Conservation (phyloP, 257 asterid genomes). For the Rauvolfia tetraphylla region DNA sequence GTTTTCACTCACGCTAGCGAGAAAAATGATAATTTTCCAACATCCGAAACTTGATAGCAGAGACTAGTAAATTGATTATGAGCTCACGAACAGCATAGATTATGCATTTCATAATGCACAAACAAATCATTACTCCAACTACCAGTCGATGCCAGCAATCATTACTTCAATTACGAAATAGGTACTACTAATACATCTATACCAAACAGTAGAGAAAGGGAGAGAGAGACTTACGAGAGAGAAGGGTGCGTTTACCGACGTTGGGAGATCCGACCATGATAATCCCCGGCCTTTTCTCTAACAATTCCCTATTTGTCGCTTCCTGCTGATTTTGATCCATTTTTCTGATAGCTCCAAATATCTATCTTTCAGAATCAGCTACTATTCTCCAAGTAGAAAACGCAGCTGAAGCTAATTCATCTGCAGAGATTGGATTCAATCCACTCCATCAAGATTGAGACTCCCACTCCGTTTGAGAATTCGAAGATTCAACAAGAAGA, state of each 20-base stretch:
- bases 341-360: neutral
- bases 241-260: slow-evolving; percentile 85
- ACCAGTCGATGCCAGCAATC: neutral
- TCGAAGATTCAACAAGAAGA: neutral
- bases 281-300: slow-evolving; percentile 74
- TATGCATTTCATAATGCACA: neutral
- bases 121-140: neutral
- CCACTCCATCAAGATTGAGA: neutral
- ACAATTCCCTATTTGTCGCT: slow-evolving; percentile 39
- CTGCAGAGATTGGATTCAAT: neutral
- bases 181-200: neutral
- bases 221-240: slow-evolving; percentile 57
- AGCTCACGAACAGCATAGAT: neutral
- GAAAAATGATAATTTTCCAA: neutral
- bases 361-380: neutral
- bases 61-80: neutral
- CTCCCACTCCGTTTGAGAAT: neutral
- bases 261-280: slow-evolving; percentile 68
- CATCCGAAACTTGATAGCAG: neutral
- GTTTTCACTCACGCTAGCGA: neutral
- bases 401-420: neutral
- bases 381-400: neutral
- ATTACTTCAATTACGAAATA: neutral
- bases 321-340: slow-evolving; percentile 20
- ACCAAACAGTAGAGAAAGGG: neutral